Evolutionary conservation across 192 early-diverging fungal genomes (phyloP).

Genomic region (Entomortierella lignicola): DNA sequence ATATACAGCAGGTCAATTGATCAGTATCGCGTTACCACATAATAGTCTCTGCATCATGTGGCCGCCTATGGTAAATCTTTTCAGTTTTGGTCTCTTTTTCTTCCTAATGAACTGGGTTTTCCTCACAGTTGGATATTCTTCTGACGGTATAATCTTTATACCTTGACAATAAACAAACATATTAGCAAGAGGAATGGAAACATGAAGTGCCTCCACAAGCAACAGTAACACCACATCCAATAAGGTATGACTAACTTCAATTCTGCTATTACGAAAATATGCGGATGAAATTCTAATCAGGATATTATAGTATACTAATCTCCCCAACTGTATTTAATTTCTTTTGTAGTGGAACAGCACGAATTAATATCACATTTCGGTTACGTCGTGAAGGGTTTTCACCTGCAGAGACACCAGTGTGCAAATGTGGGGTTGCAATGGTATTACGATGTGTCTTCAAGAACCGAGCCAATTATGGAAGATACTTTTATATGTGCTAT

Average conservation of each 20-base stretch:
- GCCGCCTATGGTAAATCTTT: conserved; percentile 46
- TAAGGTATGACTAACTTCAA: conserved; percentile 11
- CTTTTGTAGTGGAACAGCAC: conserved; percentile 31
- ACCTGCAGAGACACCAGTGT: conserved; percentile 44
- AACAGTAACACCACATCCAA: conserved; percentile 47
- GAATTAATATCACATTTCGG: conserved; percentile 59
- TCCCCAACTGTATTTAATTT: background rate
- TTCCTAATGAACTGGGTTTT: background rate
- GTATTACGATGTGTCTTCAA: conserved; percentile 53
- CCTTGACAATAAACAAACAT: too few relatives aligned
- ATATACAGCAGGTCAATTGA: conserved; percentile 45
- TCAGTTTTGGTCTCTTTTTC: background rate
- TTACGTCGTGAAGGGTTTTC: conserved; percentile 52
- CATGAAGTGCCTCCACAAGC: conserved; percentile 52
- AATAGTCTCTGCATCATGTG: conserved; percentile 60
- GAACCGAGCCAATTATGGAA: conserved; percentile 47
- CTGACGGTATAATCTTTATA: too few relatives aligned
- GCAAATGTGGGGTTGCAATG: conserved; percentile 53
- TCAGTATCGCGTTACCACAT: conserved; percentile 55
- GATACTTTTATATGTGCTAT: conserved; percentile 61
- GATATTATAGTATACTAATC: background rate
- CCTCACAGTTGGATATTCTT: too few relatives aligned
- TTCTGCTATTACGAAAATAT: background rate
- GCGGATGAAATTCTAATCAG: background rate
- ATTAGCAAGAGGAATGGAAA: conserved; percentile 55